Evolutionary conservation across 2,329 filamentous ascomycete genomes (phyloP).

Genomic region (Alternaria angustiovoidea): DNA sequence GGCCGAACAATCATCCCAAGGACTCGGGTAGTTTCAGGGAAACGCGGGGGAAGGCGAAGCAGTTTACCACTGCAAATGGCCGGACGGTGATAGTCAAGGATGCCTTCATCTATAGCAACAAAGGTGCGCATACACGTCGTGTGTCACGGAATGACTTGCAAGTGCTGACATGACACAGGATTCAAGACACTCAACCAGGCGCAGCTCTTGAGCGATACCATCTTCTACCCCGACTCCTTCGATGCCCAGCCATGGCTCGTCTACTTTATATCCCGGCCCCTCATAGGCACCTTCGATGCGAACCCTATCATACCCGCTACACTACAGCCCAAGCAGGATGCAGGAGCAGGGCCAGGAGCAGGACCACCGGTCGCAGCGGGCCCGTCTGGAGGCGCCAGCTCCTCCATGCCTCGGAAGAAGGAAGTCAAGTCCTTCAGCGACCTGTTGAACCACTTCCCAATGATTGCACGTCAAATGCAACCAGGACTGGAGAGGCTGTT

Average conservation of each 20-base stretch:
- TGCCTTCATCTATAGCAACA: constrained; percentile 91
- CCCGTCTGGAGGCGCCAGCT: constrained; percentile 36
- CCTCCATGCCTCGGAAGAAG: constrained; percentile 74
- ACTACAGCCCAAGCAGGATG: constrained; percentile 31
- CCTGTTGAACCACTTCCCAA: constrained; percentile 87
- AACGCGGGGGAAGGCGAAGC: constrained; percentile 89
- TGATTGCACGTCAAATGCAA: constrained; percentile 97
- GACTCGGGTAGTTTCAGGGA: constrained; percentile 73
- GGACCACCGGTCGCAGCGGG: constrained; percentile 16
- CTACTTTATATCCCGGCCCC: constrained; percentile 91
- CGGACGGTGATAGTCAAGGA: constrained; percentile 95
- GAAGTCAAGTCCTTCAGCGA: constrained; percentile 92
- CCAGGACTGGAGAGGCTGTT: constrained; percentile 88
- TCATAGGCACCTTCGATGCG: constrained; percentile 84
- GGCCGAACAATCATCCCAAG: constrained; percentile 58
- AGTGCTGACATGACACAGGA: constrained; percentile 60
- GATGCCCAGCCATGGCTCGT: constrained; percentile 94
- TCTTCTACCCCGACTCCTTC: constrained; percentile 89
- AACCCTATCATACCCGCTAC: constrained; percentile 73
- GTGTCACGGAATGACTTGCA: not conserved
- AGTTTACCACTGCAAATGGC: constrained; percentile 91
- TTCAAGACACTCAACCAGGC: constrained; percentile 93
- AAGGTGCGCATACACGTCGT: constrained; percentile 66
- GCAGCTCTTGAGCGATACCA: constrained; percentile 80
- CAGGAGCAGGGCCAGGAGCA: constrained; percentile 3